Base-by-base conservation (phyloP, 2,329 filamentous ascomycete genomes). In the Fusarium nematophilum region DNA sequence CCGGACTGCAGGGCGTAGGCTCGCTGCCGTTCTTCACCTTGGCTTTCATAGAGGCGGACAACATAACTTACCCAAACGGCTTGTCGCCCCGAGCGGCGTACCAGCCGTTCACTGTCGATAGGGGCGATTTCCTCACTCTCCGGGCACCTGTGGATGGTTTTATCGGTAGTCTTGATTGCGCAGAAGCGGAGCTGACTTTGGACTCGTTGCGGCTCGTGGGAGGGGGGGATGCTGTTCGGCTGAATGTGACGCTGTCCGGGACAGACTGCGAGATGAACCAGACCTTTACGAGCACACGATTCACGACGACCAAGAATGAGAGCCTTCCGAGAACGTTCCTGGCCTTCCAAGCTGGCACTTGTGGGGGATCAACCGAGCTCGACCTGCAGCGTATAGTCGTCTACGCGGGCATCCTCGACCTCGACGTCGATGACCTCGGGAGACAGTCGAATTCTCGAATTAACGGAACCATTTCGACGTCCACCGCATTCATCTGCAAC, bases 141-240 rank as follows among this genome's bases (percentile, higher is more conserved):
- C 64, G 62, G 13, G 71, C 74, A 5, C 68, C 61, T 0, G 74
- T 79, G 1, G 70, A 76, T 23, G 75, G 76, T 5, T 74, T 78
- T 13, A 58, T 67, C 5, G 67, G 68, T 5, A 60, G 60, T 0
- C 58, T 78, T 5, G 67, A 70, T 1, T 79, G 76, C 26, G 65
- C 72, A 11, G 36, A 57, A 9, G 75, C 72, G 1, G 29, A 47
- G 13, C 42, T 70, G 13, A 53, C 58, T 5, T 36, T 76, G 7
- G 63, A 64, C 2, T 64, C 64, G 2, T 49, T 74, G 4, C 59
- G 65, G 46, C 59, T 65, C 8, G 49, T 46, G 3, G 49, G 21
- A 21, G 21, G 58, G 2, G 50, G 51, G 18, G 30, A 25, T 4
- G 59, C 53, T 14, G 38, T 71, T 23, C 54, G 56, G 49, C 53